Evolutionary conservation across 164 flowering plant genomes (phyloP).

Genomic region (Akebia trifoliata): DNA sequence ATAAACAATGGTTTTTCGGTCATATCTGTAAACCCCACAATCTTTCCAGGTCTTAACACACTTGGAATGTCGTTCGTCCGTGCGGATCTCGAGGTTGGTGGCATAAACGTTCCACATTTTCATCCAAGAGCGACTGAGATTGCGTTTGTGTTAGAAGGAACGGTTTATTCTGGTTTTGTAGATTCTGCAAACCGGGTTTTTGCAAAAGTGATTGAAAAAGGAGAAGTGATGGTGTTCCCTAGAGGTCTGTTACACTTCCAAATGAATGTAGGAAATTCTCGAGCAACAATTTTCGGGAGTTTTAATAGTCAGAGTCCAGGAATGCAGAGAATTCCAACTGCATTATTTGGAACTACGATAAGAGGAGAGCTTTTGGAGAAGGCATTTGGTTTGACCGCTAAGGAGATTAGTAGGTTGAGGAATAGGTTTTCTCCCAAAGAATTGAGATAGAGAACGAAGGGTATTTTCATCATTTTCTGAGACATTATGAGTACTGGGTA

Average conservation of each 20-base stretch:
- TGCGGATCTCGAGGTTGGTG: slow-evolving; percentile 49
- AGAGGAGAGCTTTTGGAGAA: slow-evolving; percentile 55
- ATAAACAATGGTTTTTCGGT: slow-evolving; percentile 35
- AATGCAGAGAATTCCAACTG: slow-evolving; percentile 37
- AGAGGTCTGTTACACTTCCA: slow-evolving; percentile 63
- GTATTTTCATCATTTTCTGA: neutral
- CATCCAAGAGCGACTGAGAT: slow-evolving; percentile 71
- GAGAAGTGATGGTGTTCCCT: slow-evolving; percentile 73
- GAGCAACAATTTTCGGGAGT: slow-evolving; percentile 50
- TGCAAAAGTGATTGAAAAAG: slow-evolving; percentile 45
- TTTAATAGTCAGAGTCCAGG: slow-evolving; percentile 80
- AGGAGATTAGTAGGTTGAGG: slow-evolving; percentile 43
- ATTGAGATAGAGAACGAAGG: neutral
- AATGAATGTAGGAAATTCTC: slow-evolving; percentile 56
- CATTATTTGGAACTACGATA: slow-evolving; percentile 64
- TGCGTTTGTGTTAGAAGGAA: slow-evolving; percentile 46
- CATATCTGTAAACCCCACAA: slow-evolving; percentile 31
- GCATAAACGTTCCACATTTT: slow-evolving; percentile 58
- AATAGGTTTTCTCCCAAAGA: slow-evolving; percentile 38
- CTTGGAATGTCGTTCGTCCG: slow-evolving; percentile 70
- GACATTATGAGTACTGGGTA: too few species aligned
- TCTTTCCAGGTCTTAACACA: slow-evolving; percentile 68
- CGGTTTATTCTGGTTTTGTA: slow-evolving; percentile 63
- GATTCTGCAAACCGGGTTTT: slow-evolving; percentile 49
- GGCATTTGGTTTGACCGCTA: slow-evolving; percentile 56